Percentiles rank a stretch among this genome's conserved stretches.
Conservation (phyloP, 2,329 filamentous ascomycete genomes). For the Elsinoe necatrix region DNA sequence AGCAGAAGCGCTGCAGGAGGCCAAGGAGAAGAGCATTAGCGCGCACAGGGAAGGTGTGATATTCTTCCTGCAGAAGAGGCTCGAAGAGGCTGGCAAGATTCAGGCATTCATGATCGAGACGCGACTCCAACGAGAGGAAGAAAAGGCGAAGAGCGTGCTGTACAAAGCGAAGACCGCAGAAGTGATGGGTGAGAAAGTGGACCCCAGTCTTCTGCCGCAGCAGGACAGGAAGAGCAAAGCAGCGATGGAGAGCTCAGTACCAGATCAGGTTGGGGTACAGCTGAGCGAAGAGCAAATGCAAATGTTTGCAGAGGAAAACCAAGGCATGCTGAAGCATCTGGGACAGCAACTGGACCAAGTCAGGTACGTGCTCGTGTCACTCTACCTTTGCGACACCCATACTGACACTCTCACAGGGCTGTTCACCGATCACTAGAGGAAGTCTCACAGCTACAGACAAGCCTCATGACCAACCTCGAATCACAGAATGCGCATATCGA, state of each 20-base stretch:
- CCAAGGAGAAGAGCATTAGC: conserved; percentile 55
- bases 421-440: conserved; percentile 86
- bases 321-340: conserved; percentile 86
- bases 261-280: conserved; percentile 9
- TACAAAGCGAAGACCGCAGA: conserved; percentile 51
- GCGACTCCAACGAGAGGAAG: conserved; percentile 70
- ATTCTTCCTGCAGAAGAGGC: conserved; percentile 66
- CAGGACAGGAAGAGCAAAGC: conserved; percentile 7
- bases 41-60: conserved; percentile 74
- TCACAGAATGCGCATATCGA: conserved; percentile 84
- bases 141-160: conserved; percentile 79
- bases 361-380: conserved; percentile 53
- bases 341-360: conserved; percentile 93
- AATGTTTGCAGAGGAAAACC: conserved; percentile 87
- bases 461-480: conserved; percentile 75
- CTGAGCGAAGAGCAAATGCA: conserved; percentile 67
- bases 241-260: background rate
- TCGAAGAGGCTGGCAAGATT: conserved; percentile 67
- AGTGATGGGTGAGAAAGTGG: conserved; percentile 7
- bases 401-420: conserved; percentile 45
- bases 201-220: conserved; percentile 1
- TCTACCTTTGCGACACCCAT: background rate
- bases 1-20: conserved; percentile 67
- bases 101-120: conserved; percentile 93
- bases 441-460: conserved; percentile 84